phyloP scores from a whole-genome alignment of 305 asterid genomes.

The Nicotiana rustica region DNA sequence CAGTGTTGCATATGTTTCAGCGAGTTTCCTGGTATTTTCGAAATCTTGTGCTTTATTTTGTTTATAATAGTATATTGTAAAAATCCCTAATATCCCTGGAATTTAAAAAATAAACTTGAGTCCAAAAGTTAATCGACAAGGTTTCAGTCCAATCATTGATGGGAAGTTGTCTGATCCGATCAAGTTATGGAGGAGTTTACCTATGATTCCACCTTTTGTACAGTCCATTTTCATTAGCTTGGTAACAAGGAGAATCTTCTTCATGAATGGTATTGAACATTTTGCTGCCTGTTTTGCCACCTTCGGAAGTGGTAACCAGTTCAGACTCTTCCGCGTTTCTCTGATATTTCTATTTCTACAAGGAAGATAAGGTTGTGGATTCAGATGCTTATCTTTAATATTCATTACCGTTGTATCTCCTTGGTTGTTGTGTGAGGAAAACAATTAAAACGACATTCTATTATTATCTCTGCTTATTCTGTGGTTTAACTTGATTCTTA shows the following conservation, averaged over 20 bases:
- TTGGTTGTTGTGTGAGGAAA: not conserved
- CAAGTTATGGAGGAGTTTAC: no score
- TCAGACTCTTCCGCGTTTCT: not conserved
- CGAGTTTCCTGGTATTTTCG: constrained; percentile 72
- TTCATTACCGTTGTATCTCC: not conserved
- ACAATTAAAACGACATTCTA: not conserved
- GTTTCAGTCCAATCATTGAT: no score
- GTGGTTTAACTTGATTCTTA: not conserved
- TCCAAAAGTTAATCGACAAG: no score
- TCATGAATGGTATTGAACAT: not conserved
- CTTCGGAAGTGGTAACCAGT: not conserved
- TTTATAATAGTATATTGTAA: not conserved
- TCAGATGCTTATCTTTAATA: not conserved
- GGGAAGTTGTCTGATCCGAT: no score
- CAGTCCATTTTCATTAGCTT: no score
- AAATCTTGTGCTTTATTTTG: not conserved
- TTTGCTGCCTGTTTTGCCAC: not conserved
- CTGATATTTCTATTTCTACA: not conserved
- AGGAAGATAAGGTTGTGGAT: not conserved
- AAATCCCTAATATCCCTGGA: not conserved
- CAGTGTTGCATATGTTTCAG: constrained; percentile 82
- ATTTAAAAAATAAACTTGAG: constrained; percentile 5
- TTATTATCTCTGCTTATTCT: not conserved
- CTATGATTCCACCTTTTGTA: no score
- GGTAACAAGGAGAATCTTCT: not conserved